Evolutionary conservation across 225 moss, liverwort and hornwort genomes (phyloP), one percentile per base, ranked within the genome.

Genomic region (Climacium dendroides): DNA sequence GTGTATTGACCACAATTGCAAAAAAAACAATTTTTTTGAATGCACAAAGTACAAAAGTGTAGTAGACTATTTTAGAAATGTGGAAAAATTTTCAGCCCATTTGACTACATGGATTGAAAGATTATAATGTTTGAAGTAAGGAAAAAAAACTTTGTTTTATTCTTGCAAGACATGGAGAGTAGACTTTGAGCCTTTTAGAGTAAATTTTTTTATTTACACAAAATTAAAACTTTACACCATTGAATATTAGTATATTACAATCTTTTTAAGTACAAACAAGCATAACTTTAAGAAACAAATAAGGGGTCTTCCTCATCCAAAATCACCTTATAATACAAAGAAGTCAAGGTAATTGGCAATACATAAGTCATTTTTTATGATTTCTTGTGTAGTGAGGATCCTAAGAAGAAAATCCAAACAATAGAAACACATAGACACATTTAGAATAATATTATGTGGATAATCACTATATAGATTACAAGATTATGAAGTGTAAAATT

Each of bases 81-180:
- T n/a, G n/a, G 32, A 4, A n/a, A 35, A 26, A 26, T 4, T 17
- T 65, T 66, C 4, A n/a, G 2, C 20, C n/a, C n/a, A 20, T n/a
- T 66, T 66, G n/a, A 66, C 0, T 6, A 0, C 11, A 3, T 20
- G 1, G n/a, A n/a, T n/a, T n/a, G n/a, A n/a, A n/a, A n/a, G 19
- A 65, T n/a, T n/a, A 19, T n/a, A 19, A 11, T 6, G 11, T n/a
- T n/a, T n/a, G n/a, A n/a, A n/a, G n/a, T n/a, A n/a, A n/a, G n/a
- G n/a, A n/a, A n/a, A n/a, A n/a, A n/a, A n/a, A n/a, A 34, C 5
- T 64, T 35, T 17, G 35, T 34, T 35, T 64, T 19, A 34, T 64
- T 34, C 34, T 34, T 64, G 5, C 10, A 34, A 64, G 34, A 18
- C 34, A 18, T 18, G 34, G 19, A 9, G 17, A 64, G 19, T 2